Evolutionary conservation across 371 early-diverging fungal genomes (phyloP).

Genomic region (Mucor saturninus): DNA sequence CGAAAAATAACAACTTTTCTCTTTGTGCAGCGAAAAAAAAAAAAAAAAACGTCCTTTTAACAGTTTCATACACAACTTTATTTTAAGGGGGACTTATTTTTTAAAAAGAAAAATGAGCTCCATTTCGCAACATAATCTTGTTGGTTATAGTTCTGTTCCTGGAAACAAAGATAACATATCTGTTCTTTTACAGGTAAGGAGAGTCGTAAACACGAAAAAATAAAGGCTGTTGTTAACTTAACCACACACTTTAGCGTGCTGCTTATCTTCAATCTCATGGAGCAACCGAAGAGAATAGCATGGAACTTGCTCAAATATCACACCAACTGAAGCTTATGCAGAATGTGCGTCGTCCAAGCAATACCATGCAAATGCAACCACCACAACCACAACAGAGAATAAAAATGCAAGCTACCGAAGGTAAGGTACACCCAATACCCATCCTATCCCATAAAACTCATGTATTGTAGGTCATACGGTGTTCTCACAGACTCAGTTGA

Average conservation of each 20-base stretch:
- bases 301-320: slow-evolving; percentile 67
- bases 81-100: background rate
- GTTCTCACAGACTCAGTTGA: slow-evolving; percentile 65
- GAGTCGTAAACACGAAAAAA: background rate
- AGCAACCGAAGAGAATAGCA: slow-evolving; percentile 66
- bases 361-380: background rate
- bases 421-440: background rate
- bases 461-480: slow-evolving; percentile 12
- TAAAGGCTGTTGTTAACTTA: background rate
- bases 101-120: slow-evolving; percentile 6
- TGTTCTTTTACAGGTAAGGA: slow-evolving; percentile 8
- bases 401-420: background rate
- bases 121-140: slow-evolving; percentile 7
- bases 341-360: slow-evolving; percentile 1
- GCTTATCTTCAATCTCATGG: slow-evolving; percentile 52
- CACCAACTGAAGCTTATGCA: slow-evolving; percentile 39
- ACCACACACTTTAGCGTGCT: slow-evolving; percentile 20
- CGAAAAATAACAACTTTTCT: background rate
- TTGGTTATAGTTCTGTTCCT: slow-evolving; percentile 1
- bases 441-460: background rate
- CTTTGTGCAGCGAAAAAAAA: background rate
- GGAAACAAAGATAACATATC: slow-evolving; percentile 6
- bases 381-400: background rate
- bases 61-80: slow-evolving; percentile 2
- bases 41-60: background rate